Evolutionary conservation across 2,329 filamentous ascomycete genomes (phyloP), one percentile per base, ranked within the genome.

Genomic region (Domatiomyces catenatus): DNA sequence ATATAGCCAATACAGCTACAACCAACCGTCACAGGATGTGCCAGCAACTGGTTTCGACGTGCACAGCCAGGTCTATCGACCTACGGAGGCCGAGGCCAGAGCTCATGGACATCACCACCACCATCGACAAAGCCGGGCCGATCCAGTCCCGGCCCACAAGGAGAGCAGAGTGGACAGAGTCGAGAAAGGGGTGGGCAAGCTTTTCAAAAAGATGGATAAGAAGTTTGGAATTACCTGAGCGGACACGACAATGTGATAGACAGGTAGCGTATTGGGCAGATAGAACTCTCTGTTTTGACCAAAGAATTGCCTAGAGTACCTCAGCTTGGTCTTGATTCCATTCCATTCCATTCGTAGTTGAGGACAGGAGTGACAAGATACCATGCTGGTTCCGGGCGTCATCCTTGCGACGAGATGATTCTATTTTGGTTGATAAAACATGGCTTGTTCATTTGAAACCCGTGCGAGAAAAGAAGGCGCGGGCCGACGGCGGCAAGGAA

Each of bases 191-290:
- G 65, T 71, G 18, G 70, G 71, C 52, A 63, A 65, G 24, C 69
- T 70, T 46, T 62, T 72, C 48, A 71, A 69, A 62, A 70, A 65
- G 56, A 56, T 72, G 47, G 69, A 71, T 58, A 72, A 70, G 60
- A 67, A 62, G 2, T 53, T 59, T 46, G 56, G 56, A 42, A 39
- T 39, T 39, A 39, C 32, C 4, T 39, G 32, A 39, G 10, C 10
- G 32, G 32, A 39, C 5, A 39, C 8, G 32, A 10, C 15, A 39
- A 15, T 39, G 32, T 15, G 3, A 32, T 32, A 2, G 28, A 8
- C 28, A 32, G n/a, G n/a, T n/a, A n/a, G n/a, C n/a, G n/a, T n/a
- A n/a, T n/a, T n/a, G n/a, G n/a, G n/a, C n/a, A n/a, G n/a, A n/a
- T n/a, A n/a, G n/a, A n/a, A n/a, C n/a, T n/a, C n/a, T n/a, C n/a